Conservation (phyloP, 495 filamentous ascomycete genomes). For the Annulohypoxylon bovei region DNA sequence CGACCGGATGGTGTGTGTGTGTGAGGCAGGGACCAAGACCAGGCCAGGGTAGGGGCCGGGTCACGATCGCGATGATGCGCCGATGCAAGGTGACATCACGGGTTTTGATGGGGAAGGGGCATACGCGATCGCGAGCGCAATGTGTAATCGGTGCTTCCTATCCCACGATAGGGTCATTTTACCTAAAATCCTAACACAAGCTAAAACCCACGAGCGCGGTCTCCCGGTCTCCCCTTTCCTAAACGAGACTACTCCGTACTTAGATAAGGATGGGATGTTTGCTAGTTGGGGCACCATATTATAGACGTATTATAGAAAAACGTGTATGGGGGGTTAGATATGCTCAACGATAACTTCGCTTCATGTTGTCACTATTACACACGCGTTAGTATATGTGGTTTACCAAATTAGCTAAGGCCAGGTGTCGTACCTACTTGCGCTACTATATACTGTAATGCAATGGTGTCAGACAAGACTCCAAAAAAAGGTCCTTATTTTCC, state of each 20-base stretch:
- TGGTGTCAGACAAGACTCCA: background rate
- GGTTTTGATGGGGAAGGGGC: background rate
- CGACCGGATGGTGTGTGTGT: conserved; percentile 5
- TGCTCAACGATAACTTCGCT: background rate
- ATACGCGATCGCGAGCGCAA: background rate
- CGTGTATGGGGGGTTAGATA: background rate
- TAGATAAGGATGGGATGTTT: background rate
- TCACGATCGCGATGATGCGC: conserved; percentile 8
- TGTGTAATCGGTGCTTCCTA: background rate
- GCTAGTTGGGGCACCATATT: background rate
- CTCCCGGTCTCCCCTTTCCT: conserved; percentile 16
- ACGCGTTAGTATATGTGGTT: background rate
- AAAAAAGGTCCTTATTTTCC: background rate
- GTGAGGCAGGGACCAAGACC: conserved; percentile 5
- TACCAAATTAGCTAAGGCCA: background rate
- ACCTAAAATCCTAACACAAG: background rate
- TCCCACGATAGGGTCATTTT: conserved; percentile 16
- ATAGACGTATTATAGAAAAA: background rate
- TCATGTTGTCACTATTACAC: background rate
- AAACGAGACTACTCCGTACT: conserved; percentile 24
- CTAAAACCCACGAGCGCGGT: conserved; percentile 6
- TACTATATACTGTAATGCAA: background rate
- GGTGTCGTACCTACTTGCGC: background rate
- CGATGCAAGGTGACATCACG: conserved; percentile 36
- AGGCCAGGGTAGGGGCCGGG: background rate